phyloP scores from a whole-genome alignment of 73 alveolate genomes.

The Paramecium pentaurelia region DNA sequence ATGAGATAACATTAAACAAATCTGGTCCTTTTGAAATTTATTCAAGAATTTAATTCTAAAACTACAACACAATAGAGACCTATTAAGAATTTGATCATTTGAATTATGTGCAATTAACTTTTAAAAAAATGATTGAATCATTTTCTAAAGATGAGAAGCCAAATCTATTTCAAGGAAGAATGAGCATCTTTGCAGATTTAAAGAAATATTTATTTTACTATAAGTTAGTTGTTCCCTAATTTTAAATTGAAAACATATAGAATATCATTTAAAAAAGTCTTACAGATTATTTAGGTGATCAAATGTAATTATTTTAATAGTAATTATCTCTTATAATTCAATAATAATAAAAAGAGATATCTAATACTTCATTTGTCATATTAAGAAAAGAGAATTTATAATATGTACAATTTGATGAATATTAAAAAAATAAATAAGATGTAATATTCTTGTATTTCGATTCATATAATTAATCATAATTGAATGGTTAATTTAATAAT shows the following conservation, averaged over 20 bases:
- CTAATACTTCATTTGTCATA: background rate
- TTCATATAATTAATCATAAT: background rate
- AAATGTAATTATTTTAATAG: background rate
- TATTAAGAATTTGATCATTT: background rate
- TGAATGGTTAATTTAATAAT: background rate
- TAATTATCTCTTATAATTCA: background rate
- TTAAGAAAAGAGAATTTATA: background rate
- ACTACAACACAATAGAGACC: background rate
- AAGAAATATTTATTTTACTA: background rate
- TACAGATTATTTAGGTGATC: background rate
- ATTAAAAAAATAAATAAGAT: background rate
- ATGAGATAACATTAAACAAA: background rate
- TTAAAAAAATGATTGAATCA: background rate
- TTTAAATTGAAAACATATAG: background rate
- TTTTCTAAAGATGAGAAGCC: background rate
- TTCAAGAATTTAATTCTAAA: background rate
- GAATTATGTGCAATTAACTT: background rate
- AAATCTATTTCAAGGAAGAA: background rate
- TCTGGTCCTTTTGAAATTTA: conserved; percentile 12
- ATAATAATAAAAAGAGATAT: background rate
- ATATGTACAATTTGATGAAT: background rate
- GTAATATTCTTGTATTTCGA: background rate
- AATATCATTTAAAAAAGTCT: background rate
- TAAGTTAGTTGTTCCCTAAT: background rate
- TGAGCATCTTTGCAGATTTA: conserved; percentile 24